Percentiles rank a stretch among this genome's conserved stretches.
These are phyloP conservation scores for Cymbopogon citratus DNA, from an alignment of 176 grass and related monocot genomes.

Conservation along the genomic window DNA sequence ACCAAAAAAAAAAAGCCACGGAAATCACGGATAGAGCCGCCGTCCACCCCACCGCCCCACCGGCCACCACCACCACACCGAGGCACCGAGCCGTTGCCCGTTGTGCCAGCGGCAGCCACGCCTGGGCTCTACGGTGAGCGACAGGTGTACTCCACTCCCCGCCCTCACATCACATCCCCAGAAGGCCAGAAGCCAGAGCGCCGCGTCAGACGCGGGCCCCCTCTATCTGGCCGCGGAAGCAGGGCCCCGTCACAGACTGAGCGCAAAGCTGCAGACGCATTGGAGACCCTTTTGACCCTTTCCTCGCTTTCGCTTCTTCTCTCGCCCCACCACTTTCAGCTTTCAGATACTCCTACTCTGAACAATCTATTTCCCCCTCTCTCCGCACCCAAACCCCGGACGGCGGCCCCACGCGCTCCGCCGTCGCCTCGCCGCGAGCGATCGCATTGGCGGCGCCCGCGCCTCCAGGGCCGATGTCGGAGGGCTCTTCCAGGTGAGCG, in stretches of 20 bases:
- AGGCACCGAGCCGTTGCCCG: too few species aligned
- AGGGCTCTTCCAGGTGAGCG: constrained; percentile 26
- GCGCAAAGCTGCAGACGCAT: not conserved
- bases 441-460: constrained; percentile 25
- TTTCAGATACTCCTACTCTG: not conserved
- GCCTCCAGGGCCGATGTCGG: constrained; percentile 18
- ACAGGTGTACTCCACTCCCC: constrained; percentile 1
- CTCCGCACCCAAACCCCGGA: not conserved
- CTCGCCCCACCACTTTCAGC: not conserved
- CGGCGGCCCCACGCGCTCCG: not conserved
- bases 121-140: not conserved
- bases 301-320: not conserved
- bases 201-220: not conserved
- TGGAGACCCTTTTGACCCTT: constrained; percentile 8
- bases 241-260: not conserved
- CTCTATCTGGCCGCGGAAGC: not conserved
- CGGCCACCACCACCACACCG: too few species aligned
- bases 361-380: not conserved
- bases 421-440: not conserved
- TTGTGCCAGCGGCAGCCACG: not conserved
- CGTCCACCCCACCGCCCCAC: too few species aligned
- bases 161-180: not conserved
- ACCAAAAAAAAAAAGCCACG: not conserved
- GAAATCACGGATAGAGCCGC: not conserved
- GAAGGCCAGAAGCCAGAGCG: not conserved